phyloP scores from a whole-genome alignment of 2,329 filamentous ascomycete genomes.

The Cladophialophora bantiana region DNA sequence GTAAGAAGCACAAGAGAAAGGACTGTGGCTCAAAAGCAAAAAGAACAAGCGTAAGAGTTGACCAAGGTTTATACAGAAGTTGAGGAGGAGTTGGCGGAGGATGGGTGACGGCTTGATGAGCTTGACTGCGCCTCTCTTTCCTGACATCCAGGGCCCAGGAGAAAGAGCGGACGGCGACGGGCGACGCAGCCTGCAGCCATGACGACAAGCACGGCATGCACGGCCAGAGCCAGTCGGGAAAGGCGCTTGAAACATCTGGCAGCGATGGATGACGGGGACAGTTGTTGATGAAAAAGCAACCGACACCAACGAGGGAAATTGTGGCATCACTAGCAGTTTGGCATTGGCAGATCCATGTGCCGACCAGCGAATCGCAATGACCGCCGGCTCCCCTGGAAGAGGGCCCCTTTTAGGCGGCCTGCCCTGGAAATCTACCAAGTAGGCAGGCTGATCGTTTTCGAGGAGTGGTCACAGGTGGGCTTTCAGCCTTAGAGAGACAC shows the following conservation, averaged over 20 bases:
- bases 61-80: slow-evolving; percentile 2
- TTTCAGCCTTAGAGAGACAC: not conserved
- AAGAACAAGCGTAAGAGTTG: not conserved
- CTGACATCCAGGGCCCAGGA: not conserved
- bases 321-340: slow-evolving; percentile 5
- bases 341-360: slow-evolving; percentile 11
- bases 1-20: slow-evolving; percentile 5
- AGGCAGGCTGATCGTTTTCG: not conserved
- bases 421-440: slow-evolving; percentile 2
- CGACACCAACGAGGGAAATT: not conserved
- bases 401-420: slow-evolving; percentile 2
- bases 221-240: not conserved
- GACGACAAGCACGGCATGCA: not conserved
- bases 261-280: not conserved
- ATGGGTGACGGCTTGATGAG: not conserved
- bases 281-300: not conserved
- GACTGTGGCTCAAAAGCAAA: not conserved
- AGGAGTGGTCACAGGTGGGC: not conserved
- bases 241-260: slow-evolving; percentile 5
- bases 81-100: slow-evolving; percentile 2
- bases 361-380: slow-evolving; percentile 5
- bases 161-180: not conserved
- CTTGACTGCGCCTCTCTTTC: slow-evolving; percentile 4
- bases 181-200: slow-evolving; percentile 6
- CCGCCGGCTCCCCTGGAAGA: not conserved